These are phyloP conservation scores for Saccharum officinarum DNA, from an alignment of 176 grass and related monocot species.

Conservation along the genomic window DNA sequence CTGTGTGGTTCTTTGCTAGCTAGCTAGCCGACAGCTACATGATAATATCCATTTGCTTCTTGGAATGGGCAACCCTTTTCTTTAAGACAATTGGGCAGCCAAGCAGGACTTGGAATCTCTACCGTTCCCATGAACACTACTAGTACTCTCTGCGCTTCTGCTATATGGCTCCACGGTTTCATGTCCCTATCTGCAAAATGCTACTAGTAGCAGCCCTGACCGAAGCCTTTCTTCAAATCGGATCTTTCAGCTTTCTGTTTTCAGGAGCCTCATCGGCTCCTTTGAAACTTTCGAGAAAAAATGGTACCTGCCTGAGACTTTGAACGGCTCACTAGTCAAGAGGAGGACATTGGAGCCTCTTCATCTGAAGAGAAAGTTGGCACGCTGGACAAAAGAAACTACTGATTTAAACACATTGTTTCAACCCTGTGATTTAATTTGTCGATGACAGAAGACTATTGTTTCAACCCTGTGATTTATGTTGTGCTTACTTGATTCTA, in stretches of 20 bases:
- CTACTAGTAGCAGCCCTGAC: background rate
- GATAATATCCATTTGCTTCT: slow-evolving; percentile 26
- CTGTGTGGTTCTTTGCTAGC: background rate
- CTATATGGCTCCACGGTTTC: background rate
- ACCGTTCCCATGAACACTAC: slow-evolving; percentile 34
- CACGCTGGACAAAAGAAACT: background rate
- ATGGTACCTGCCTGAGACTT: slow-evolving; percentile 8
- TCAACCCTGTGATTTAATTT: background rate
- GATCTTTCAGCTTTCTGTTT: slow-evolving; percentile 21
- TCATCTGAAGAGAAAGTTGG: background rate
- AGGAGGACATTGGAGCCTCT: background rate
- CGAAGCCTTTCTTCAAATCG: background rate
- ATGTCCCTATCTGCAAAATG: background rate
- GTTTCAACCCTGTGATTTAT: slow-evolving; percentile 4
- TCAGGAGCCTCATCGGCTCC: slow-evolving; percentile 14
- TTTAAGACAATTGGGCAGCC: background rate
- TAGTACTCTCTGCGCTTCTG: background rate
- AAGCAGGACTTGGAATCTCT: background rate
- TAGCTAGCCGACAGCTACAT: background rate
- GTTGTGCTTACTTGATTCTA: background rate
- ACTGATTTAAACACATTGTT: background rate
- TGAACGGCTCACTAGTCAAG: slow-evolving; percentile 38
- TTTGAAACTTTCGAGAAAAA: slow-evolving; percentile 45
- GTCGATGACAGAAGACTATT: background rate
- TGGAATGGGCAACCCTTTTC: slow-evolving; percentile 7